A percentile compares a stretch with the other conserved stretches of the same genome.
phyloP scores from a whole-genome alignment of 768 basidiomycete genomes.

The Tricholoma flavovirens region DNA sequence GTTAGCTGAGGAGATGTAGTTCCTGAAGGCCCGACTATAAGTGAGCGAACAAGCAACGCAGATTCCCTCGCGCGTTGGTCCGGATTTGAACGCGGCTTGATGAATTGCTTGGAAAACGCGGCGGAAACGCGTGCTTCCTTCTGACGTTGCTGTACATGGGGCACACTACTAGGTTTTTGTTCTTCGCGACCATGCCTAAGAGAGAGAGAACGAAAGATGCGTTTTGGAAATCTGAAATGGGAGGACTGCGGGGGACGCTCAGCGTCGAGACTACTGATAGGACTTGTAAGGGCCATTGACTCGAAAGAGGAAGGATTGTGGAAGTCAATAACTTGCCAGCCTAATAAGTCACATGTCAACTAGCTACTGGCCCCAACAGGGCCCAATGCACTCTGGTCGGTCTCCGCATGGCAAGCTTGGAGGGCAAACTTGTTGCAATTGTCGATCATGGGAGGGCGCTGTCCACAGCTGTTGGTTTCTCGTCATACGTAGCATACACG shows the following conservation, averaged over 20 bases:
- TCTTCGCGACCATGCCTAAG: slow-evolving; percentile 26
- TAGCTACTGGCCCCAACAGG: no score
- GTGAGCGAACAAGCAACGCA: slow-evolving; percentile 55
- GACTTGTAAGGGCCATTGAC: background rate
- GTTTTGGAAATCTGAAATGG: slow-evolving; percentile 9
- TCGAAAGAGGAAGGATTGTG: background rate
- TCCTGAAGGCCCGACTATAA: slow-evolving; percentile 57
- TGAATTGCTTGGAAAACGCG: slow-evolving; percentile 29
- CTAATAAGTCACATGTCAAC: background rate
- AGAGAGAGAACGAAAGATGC: slow-evolving; percentile 38
- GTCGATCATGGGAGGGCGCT: no score
- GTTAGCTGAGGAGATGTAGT: slow-evolving; percentile 31
- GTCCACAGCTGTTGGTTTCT: no score
- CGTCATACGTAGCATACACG: no score
- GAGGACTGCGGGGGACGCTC: background rate
- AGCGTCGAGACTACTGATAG: background rate
- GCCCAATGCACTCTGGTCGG: no score
- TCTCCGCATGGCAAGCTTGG: no score
- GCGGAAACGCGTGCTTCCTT: slow-evolving; percentile 33
- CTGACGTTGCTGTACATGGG: slow-evolving; percentile 31
- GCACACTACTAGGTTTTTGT: slow-evolving; percentile 26
- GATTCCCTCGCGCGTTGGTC: slow-evolving; percentile 60
- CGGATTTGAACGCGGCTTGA: slow-evolving; percentile 31
- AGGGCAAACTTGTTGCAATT: no score
- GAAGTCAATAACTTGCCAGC: background rate